Evolutionary conservation across 192 early-diverging fungal species (phyloP).

Genomic region (Coemansia sp.): DNA sequence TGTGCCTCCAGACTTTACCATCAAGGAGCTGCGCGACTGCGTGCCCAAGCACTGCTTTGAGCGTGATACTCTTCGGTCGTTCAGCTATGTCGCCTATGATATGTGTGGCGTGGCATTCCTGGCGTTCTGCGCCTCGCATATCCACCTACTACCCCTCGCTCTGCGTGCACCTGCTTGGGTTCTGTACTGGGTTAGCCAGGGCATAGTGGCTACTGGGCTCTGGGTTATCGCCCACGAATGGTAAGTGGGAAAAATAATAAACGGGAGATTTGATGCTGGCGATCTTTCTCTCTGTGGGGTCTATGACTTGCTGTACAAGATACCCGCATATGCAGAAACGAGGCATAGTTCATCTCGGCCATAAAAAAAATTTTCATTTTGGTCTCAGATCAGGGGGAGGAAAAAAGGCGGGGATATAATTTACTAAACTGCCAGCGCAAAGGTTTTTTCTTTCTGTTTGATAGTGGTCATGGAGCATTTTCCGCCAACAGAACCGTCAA

Average conservation of each 20-base stretch:
- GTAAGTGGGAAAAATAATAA: conserved; percentile 23
- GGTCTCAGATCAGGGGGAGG: no score
- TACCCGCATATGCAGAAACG: neutral
- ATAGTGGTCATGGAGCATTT: conserved; percentile 85
- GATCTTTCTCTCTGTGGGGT: neutral
- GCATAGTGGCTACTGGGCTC: conserved; percentile 82
- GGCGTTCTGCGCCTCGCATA: conserved; percentile 69
- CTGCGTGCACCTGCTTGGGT: conserved; percentile 71
- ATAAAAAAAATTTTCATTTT: conserved; percentile 2
- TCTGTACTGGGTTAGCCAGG: conserved; percentile 81
- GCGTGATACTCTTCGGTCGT: conserved; percentile 77
- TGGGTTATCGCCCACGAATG: conserved; percentile 95
- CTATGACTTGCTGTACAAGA: neutral
- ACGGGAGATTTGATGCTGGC: conserved; percentile 5
- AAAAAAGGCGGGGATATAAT: neutral
- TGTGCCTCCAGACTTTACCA: conserved; percentile 71
- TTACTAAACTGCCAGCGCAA: conserved; percentile 6
- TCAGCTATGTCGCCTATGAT: conserved; percentile 81
- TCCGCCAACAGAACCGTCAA: conserved; percentile 84
- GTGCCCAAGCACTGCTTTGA: conserved; percentile 94
- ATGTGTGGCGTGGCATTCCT: conserved; percentile 67
- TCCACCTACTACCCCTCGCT: conserved; percentile 58
- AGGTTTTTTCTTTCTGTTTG: neutral
- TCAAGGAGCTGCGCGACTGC: conserved; percentile 89
- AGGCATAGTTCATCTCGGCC: neutral